phyloP scores from a whole-genome alignment of 1,284 basidiomycete genomes.

The Hymenochaete sp. region DNA sequence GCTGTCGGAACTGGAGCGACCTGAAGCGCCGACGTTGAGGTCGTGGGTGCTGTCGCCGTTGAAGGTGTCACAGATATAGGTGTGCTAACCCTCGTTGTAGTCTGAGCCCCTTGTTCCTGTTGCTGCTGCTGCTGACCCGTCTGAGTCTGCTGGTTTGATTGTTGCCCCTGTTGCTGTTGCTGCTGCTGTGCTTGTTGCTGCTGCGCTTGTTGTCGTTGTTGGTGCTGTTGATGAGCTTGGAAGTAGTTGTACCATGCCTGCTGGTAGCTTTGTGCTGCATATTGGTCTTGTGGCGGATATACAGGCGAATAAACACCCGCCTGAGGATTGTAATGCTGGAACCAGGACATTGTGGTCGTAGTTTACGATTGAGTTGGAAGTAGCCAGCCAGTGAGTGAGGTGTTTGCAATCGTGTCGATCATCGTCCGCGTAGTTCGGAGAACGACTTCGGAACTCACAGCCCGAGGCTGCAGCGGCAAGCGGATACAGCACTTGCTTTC shows the following conservation, averaged over 20 bases:
- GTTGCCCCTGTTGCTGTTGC: slow-evolving; percentile 2
- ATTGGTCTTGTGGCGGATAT: slow-evolving; percentile 10
- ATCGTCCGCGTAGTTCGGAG: background rate
- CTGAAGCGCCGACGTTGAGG: background rate
- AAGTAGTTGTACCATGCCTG: slow-evolving; percentile 16
- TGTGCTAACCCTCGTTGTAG: too few species aligned
- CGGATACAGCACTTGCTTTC: background rate
- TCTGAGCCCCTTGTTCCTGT: background rate
- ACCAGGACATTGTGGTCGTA: slow-evolving; percentile 9
- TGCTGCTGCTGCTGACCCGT: background rate
- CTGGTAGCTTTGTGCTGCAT: slow-evolving; percentile 12
- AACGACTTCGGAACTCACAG: background rate
- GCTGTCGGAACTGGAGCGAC: slow-evolving; percentile 8
- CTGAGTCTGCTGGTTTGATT: slow-evolving; percentile 1
- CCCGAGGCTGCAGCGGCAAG: background rate
- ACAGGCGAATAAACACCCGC: too few species aligned
- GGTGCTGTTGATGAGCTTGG: slow-evolving; percentile 7
- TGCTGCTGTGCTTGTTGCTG: slow-evolving; percentile 2
- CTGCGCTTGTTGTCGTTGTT: slow-evolving; percentile 1
- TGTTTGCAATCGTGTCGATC: too few species aligned
- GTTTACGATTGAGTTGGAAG: background rate
- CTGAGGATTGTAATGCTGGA: slow-evolving; percentile 12
- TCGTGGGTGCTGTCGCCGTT: too few species aligned
- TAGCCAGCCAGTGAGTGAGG: too few species aligned
- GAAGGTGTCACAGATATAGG: too few species aligned